Evolutionary conservation across 2,329 filamentous ascomycete genomes (phyloP).

Genomic region (Monosporascus ibericus): DNA sequence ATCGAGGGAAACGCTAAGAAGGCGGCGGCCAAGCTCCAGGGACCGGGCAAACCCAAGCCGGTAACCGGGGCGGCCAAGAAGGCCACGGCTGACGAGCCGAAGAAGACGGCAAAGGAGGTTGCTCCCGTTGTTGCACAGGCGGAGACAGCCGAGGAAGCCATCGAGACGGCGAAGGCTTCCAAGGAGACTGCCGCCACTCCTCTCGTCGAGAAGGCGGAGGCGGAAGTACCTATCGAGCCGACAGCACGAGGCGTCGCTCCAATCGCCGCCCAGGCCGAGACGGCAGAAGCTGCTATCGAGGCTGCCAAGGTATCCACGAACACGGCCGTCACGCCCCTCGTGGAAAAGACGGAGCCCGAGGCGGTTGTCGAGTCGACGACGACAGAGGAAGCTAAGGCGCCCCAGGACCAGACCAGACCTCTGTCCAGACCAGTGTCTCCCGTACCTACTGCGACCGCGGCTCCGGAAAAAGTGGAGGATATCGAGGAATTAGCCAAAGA

Average conservation of each 20-base stretch:
- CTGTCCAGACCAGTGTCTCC: background rate
- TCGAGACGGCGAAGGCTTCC: conserved; percentile 4
- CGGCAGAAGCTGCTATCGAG: conserved; percentile 12
- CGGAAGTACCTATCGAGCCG: conserved; percentile 2
- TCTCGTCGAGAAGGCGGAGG: conserved; percentile 4
- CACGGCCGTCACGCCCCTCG: conserved; percentile 8
- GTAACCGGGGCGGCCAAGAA: conserved; percentile 13
- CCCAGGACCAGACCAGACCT: no score
- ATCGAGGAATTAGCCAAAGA: conserved; percentile 20
- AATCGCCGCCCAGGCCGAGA: conserved; percentile 9
- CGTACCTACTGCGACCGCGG: conserved; percentile 9
- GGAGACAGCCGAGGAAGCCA: conserved; percentile 5
- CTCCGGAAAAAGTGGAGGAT: conserved; percentile 19
- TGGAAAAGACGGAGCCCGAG: conserved; percentile 10
- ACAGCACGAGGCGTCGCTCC: conserved; percentile 4
- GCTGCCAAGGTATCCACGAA: conserved; percentile 13
- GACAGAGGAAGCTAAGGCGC: conserved; percentile 1
- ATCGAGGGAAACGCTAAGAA: conserved; percentile 19
- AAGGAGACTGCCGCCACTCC: conserved; percentile 7
- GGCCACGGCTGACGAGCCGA: conserved; percentile 5
- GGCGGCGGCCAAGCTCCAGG: conserved; percentile 17
- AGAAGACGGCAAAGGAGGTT: conserved; percentile 20
- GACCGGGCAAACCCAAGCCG: conserved; percentile 16
- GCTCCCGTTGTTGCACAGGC: conserved; percentile 13
- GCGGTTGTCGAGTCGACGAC: conserved; percentile 1